Percentiles rank a stretch among this genome's conserved stretches.
These are phyloP conservation scores for Gillenia trifoliata DNA, from an alignment of 306 rosid genomes.

Conservation along the genomic window DNA sequence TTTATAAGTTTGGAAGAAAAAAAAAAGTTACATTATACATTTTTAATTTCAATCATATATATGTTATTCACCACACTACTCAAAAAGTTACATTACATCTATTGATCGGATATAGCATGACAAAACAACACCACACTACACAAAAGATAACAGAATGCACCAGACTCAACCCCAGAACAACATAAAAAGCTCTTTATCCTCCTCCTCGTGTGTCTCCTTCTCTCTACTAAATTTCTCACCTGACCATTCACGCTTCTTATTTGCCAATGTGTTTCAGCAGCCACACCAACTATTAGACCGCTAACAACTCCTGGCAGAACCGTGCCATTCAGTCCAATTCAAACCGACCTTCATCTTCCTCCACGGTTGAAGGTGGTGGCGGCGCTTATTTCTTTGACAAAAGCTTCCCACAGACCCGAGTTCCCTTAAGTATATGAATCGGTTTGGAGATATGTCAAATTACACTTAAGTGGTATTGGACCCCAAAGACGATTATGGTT, in stretches of 20 bases:
- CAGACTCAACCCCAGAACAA: too few species aligned
- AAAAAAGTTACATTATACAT: too few species aligned
- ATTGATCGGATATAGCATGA: too few species aligned
- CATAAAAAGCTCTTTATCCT: too few species aligned
- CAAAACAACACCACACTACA: too few species aligned
- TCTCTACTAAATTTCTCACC: background rate
- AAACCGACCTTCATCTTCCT: background rate
- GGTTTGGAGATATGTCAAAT: slow-evolving; percentile 3
- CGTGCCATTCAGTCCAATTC: background rate
- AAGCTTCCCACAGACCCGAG: background rate
- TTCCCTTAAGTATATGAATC: background rate
- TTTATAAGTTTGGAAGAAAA: too few species aligned
- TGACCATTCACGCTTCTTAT: too few species aligned
- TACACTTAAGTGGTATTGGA: slow-evolving; percentile 14
- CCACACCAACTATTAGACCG: background rate
- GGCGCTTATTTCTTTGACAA: too few species aligned
- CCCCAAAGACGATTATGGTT: slow-evolving; percentile 15
- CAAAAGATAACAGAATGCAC: too few species aligned
- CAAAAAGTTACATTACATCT: too few species aligned
- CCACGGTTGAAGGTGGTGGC: background rate
- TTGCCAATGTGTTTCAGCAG: background rate
- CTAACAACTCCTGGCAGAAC: background rate
- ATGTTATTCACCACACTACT: too few species aligned
- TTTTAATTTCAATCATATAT: too few species aligned
- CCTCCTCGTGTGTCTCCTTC: background rate